A percentile compares a stretch with the other conserved stretches of the same genome.
Conservation (phyloP, 306 rosid genomes). For the Cucurbita maxima region DNA sequence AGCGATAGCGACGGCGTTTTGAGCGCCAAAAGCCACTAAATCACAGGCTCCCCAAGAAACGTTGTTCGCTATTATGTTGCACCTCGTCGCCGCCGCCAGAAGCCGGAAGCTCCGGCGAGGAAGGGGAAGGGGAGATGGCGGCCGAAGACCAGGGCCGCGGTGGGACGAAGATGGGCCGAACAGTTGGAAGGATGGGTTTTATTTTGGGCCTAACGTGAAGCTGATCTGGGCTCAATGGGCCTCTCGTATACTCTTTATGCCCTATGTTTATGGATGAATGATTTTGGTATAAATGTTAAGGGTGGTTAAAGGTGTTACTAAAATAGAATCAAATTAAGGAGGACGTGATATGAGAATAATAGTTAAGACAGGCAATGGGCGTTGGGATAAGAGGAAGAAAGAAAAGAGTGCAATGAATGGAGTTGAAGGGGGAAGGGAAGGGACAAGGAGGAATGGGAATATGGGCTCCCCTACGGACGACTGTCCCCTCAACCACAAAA, state of each 20-base stretch:
- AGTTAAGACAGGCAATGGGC: neutral
- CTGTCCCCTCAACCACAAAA: neutral
- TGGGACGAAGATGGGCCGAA: neutral
- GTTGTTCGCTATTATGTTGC: conserved; percentile 83
- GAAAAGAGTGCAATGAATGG: neutral
- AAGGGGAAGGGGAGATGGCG: neutral
- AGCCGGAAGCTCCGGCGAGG: conserved; percentile 1
- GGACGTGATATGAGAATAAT: neutral
- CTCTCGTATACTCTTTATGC: too few relatives aligned
- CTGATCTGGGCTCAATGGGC: neutral
- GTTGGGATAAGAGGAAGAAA: neutral
- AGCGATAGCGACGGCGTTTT: conserved; percentile 54
- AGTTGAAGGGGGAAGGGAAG: neutral
- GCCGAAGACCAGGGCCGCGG: conserved; percentile 1
- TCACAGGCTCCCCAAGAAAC: conserved; percentile 88
- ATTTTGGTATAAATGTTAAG: too few relatives aligned
- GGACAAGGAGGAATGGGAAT: neutral
- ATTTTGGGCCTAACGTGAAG: neutral
- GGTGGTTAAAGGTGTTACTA: too few relatives aligned
- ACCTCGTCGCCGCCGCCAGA: conserved; percentile 1
- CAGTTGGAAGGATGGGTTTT: neutral
- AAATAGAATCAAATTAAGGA: too few relatives aligned
- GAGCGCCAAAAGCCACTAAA: conserved; percentile 73
- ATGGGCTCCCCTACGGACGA: neutral
- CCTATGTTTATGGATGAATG: too few relatives aligned